Conservation (phyloP, 768 basidiomycete genomes). For the Trametes maxima region DNA sequence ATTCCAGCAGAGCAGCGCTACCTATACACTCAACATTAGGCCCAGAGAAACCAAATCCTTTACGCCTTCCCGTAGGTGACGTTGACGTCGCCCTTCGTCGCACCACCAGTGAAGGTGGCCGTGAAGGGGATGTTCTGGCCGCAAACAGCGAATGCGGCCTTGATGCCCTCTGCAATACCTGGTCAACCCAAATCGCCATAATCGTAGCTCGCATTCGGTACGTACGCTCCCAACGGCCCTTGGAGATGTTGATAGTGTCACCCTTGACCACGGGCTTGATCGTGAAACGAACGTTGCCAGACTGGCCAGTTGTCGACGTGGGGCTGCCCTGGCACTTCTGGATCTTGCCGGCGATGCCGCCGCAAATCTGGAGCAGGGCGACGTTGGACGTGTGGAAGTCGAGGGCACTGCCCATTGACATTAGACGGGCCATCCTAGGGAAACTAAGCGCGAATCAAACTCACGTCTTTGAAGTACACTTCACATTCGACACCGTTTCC, state of each 20-base stretch:
- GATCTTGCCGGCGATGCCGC: slow-evolving; percentile 33
- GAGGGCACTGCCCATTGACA: slow-evolving; percentile 18
- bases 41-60: not conserved
- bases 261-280: slow-evolving; percentile 28
- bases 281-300: slow-evolving; percentile 29
- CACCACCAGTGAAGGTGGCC: slow-evolving; percentile 29
- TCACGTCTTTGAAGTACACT: slow-evolving; percentile 23
- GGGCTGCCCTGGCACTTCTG: slow-evolving; percentile 33
- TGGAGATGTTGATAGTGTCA: slow-evolving; percentile 32
- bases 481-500: slow-evolving; percentile 26
- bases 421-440: not conserved
- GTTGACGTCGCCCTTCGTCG: slow-evolving; percentile 28
- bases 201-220: not conserved
- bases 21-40: not conserved
- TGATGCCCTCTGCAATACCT: slow-evolving; percentile 26
- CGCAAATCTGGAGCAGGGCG: slow-evolving; percentile 33
- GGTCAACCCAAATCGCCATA: not conserved
- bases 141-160: slow-evolving; percentile 30
- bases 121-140: slow-evolving; percentile 32
- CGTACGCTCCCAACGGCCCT: slow-evolving; percentile 35
- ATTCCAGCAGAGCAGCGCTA: slow-evolving; percentile 1
- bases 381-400: slow-evolving; percentile 34
- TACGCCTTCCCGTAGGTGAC: slow-evolving; percentile 19
- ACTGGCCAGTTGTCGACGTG: slow-evolving; percentile 28
- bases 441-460: not conserved